phyloP scores from a whole-genome alignment of 2,329 filamentous ascomycete genomes.

The Botrytis porri region DNA sequence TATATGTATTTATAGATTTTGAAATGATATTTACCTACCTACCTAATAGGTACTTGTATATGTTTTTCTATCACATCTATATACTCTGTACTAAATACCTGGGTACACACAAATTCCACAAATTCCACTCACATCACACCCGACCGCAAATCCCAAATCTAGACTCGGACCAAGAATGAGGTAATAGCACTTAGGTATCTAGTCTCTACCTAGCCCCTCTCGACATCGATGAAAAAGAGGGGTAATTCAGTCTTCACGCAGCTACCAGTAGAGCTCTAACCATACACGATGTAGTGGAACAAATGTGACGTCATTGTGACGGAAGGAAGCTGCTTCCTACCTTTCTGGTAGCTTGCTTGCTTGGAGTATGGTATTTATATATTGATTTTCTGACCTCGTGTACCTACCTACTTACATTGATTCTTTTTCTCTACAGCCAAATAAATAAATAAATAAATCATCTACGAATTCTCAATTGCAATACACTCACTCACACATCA shows the following conservation, averaged over 20 bases:
- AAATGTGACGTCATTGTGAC: neutral
- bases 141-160: neutral
- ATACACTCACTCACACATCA: too few relatives aligned
- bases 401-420: too few relatives aligned
- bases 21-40: neutral
- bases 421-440: too few relatives aligned
- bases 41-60: too few relatives aligned
- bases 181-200: neutral
- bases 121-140: too few relatives aligned
- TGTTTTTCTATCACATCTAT: too few relatives aligned
- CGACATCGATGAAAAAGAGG: neutral
- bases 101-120: neutral
- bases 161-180: neutral
- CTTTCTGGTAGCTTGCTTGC: neutral
- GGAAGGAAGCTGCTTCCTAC: neutral
- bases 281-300: neutral
- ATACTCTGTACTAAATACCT: neutral
- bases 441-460: too few relatives aligned
- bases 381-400: too few relatives aligned
- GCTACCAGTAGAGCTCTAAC: too few relatives aligned
- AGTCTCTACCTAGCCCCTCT: too few relatives aligned
- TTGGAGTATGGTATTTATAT: neutral
- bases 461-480: too few relatives aligned
- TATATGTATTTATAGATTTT: too few relatives aligned
- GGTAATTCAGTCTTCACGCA: neutral